Percentiles rank a stretch among this genome's conserved stretches.
Evolutionary conservation across 345 rosid species (phyloP).

Genomic region (Pistacia atlantica): DNA sequence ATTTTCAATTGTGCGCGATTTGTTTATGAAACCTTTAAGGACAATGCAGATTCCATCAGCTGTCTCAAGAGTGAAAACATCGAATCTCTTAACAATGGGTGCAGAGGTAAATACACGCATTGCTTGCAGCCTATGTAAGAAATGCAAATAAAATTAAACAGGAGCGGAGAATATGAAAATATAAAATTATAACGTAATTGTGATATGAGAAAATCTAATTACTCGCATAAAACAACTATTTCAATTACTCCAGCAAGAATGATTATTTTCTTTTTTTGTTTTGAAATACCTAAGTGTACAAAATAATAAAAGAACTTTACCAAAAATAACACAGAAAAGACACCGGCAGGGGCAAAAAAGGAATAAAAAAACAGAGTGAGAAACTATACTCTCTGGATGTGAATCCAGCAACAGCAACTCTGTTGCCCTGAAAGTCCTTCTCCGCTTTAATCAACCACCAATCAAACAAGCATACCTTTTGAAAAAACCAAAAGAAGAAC

Average conservation of each 20-base stretch:
- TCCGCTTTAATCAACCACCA: constrained; percentile 79
- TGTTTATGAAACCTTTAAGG: constrained; percentile 61
- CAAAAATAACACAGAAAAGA: neutral
- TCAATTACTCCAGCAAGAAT: too few species aligned
- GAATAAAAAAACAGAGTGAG: neutral
- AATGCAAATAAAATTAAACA: neutral
- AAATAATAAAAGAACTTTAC: neutral
- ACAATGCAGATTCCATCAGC: constrained; percentile 61
- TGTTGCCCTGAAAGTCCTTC: constrained; percentile 49
- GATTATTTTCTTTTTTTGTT: too few species aligned
- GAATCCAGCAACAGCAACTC: constrained; percentile 73
- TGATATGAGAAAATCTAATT: too few species aligned
- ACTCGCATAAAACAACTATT: too few species aligned
- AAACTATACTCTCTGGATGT: constrained; percentile 45
- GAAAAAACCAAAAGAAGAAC: neutral
- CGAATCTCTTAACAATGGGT: constrained; percentile 58
- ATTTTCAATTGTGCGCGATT: constrained; percentile 38
- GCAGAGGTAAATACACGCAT: constrained; percentile 71
- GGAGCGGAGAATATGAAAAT: neutral
- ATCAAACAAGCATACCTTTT: constrained; percentile 58
- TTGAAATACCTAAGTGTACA: too few species aligned
- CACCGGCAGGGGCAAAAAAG: neutral
- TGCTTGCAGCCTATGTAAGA: constrained; percentile 38
- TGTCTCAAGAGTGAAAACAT: constrained; percentile 66
- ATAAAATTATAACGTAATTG: neutral